phyloP scores from a whole-genome alignment of 805 yeast species.

The Henningerozyma blattae region DNA sequence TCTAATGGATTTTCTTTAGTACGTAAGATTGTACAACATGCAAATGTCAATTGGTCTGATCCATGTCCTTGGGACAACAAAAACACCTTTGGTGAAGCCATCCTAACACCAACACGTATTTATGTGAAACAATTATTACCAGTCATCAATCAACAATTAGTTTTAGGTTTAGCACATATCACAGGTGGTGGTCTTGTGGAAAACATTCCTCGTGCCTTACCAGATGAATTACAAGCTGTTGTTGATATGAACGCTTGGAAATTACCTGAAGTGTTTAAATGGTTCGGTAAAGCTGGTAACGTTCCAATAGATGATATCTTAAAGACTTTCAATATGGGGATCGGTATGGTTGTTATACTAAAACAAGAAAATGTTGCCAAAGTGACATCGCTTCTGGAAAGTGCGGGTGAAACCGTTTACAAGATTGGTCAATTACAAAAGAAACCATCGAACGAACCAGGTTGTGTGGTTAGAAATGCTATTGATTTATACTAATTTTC shows the following conservation, averaged over 20 bases:
- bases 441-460: slow-evolving; percentile 39
- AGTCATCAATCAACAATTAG: slow-evolving; percentile 49
- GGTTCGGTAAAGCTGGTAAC: slow-evolving; percentile 87
- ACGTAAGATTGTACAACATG: slow-evolving; percentile 76
- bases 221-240: slow-evolving; percentile 63
- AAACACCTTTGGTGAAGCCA: slow-evolving; percentile 67
- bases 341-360: slow-evolving; percentile 91
- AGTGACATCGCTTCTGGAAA: slow-evolving; percentile 40
- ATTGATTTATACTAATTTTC: not conserved
- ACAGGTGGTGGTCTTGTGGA: slow-evolving; percentile 98
- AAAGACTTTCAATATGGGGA: slow-evolving; percentile 90
- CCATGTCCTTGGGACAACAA: slow-evolving; percentile 74
- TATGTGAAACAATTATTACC: slow-evolving; percentile 86
- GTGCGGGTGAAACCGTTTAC: slow-evolving; percentile 66
- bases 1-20: slow-evolving; percentile 94
- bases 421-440: slow-evolving; percentile 48
- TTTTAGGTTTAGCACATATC: slow-evolving; percentile 89
- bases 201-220: slow-evolving; percentile 91
- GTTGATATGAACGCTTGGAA: slow-evolving; percentile 75
- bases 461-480: slow-evolving; percentile 43
- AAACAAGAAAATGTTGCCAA: slow-evolving; percentile 50
- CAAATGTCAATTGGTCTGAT: slow-evolving; percentile 58
- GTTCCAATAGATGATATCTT: slow-evolving; percentile 77
- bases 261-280: slow-evolving; percentile 80
- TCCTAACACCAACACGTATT: slow-evolving; percentile 82